Evolutionary conservation across 2,329 filamentous ascomycete genomes (phyloP), one percentile per base, ranked within the genome.

Genomic region (Sporothrix brasiliensis): DNA sequence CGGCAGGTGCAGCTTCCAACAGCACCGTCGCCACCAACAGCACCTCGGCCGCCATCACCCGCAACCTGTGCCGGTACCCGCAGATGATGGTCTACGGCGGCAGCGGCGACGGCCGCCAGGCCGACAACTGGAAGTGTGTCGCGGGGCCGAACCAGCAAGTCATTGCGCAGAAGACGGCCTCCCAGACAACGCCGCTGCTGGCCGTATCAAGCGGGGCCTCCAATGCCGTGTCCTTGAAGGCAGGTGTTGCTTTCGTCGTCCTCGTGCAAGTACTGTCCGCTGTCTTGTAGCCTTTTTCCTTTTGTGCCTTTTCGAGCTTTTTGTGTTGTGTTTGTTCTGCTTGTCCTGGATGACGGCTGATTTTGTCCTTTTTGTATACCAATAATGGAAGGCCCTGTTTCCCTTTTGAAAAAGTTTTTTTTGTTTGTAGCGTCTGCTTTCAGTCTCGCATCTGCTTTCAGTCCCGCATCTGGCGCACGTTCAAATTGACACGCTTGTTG

Each of bases 401-500:
- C 6, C 27, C 21, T 47, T 47, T 47, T 9, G 39, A 7, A 16
- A 4, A 16, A 13, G 2, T 4, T 24, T 34, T 14, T 34, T 4
- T n/a, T 3, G 11, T 24, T 24, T 16, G 4, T 16, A 3, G 10
- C 47, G 16, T 19, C 14, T 6, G 4, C 6, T 21, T 11, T 75
- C 70, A 85, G n/a, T n/a, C n/a, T n/a, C n/a, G 10, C 47, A 5
- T 16, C 14, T 4, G 3, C 6, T 21, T 11, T 75, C 70, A 85
- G 44, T 88, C 86, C 76, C 83, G 87, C 91, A 97, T 96, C 80
- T 98, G 94, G 73, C 94, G 85, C 11, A 97, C 92, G 78, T 98
- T 98, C 63, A 98, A 78, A 78, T 98, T 98, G 76, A 98, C 88
- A 73, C 94, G 85, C 81, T 97, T 97, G 63, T 87, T 88, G 72